Evolutionary conservation across 768 basidiomycete species (phyloP).

Genomic region (Boletus reticuloceps): DNA sequence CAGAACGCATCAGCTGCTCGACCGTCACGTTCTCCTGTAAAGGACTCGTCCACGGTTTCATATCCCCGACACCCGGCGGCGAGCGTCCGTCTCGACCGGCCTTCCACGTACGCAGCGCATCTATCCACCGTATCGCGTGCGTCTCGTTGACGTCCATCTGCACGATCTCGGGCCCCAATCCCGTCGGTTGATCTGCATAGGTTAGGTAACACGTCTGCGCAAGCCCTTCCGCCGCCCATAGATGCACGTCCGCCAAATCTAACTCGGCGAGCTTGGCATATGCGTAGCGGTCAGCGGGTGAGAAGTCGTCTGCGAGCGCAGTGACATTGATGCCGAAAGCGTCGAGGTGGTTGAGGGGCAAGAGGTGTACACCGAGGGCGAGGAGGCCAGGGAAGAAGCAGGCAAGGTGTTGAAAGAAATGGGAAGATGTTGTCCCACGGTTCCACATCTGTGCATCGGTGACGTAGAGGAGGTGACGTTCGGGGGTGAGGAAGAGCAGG

Average conservation of each 20-base stretch:
- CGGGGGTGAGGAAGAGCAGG: constrained; percentile 30
- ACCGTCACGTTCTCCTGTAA: constrained; percentile 1
- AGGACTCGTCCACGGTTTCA: constrained; percentile 19
- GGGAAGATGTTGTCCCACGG: constrained; percentile 34
- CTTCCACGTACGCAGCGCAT: constrained; percentile 46
- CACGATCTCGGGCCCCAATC: constrained; percentile 60
- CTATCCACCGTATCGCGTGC: constrained; percentile 22
- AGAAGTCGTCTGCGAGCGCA: constrained; percentile 29
- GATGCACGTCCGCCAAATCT: constrained; percentile 57
- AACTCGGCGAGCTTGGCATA: constrained; percentile 40
- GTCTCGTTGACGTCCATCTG: constrained; percentile 14
- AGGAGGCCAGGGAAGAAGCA: constrained; percentile 79
- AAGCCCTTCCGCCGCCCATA: constrained; percentile 76
- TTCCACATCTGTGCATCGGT: constrained; percentile 43
- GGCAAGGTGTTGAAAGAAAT: constrained; percentile 66
- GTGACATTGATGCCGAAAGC: constrained; percentile 44
- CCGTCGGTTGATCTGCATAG: constrained; percentile 69
- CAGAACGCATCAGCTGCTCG: neutral
- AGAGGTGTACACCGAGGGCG: constrained; percentile 64
- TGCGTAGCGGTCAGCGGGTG: constrained; percentile 23
- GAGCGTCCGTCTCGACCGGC: constrained; percentile 10
- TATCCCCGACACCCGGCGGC: constrained; percentile 52
- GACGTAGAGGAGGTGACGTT: constrained; percentile 46
- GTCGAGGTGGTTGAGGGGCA: constrained; percentile 53
- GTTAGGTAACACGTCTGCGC: constrained; percentile 68